These are phyloP conservation scores for Neurospora sp. DNA, from an alignment of 495 filamentous ascomycete species.

Conservation along the genomic window DNA sequence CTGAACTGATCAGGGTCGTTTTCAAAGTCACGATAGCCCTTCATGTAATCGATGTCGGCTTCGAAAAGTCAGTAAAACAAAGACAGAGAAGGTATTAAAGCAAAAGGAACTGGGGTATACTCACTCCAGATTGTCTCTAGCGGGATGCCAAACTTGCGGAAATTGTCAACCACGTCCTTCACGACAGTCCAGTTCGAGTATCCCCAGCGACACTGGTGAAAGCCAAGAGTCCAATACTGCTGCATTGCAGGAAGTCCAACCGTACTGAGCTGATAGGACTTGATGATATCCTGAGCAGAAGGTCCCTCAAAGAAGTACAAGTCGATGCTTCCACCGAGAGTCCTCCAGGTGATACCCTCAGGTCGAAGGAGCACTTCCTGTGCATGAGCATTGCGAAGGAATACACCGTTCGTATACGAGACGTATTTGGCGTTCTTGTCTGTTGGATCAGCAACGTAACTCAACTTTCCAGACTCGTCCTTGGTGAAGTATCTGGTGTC, in stretches of 20 bases:
- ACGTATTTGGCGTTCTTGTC: slow-evolving; percentile 46
- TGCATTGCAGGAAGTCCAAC: slow-evolving; percentile 71
- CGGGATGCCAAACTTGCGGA: slow-evolving; percentile 60
- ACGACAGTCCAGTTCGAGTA: slow-evolving; percentile 66
- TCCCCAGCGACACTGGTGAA: slow-evolving; percentile 78
- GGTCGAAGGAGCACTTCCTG: slow-evolving; percentile 62
- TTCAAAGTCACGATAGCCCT: slow-evolving; percentile 56
- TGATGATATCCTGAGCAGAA: slow-evolving; percentile 55
- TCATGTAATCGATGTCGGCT: slow-evolving; percentile 85
- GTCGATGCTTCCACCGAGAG: slow-evolving; percentile 70
- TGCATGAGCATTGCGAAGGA: slow-evolving; percentile 67
- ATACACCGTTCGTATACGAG: slow-evolving; percentile 71
- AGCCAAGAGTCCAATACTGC: slow-evolving; percentile 81
- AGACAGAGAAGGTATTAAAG: slow-evolving; percentile 30
- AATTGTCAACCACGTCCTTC: slow-evolving; percentile 68
- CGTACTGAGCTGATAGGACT: slow-evolving; percentile 58
- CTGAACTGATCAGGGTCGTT: slow-evolving; percentile 60
- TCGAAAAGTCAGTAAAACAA: slow-evolving; percentile 18
- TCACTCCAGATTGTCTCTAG: slow-evolving; percentile 68
- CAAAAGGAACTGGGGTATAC: neutral
- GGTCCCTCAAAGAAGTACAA: slow-evolving; percentile 76
- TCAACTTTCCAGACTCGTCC: slow-evolving; percentile 38
- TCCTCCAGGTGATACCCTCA: slow-evolving; percentile 65
- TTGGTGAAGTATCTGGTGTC: slow-evolving; percentile 63
- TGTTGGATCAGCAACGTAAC: slow-evolving; percentile 42